Percentiles rank a stretch among this genome's conserved stretches.
Evolutionary conservation across 2,329 filamentous ascomycete species (phyloP).

Genomic region (Setomelanomma holmii): DNA sequence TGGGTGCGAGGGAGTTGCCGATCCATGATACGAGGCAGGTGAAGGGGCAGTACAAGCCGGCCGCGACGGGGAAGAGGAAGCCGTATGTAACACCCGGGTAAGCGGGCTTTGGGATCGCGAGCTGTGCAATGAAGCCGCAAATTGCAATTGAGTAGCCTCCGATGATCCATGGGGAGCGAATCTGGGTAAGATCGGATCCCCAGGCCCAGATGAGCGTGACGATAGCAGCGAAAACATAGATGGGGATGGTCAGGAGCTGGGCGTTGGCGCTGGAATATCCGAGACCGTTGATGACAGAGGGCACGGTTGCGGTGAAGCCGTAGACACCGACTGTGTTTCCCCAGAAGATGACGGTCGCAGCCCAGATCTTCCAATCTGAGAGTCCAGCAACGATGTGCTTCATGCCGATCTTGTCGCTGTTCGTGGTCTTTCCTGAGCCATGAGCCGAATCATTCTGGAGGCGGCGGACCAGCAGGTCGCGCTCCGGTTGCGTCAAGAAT

Average conservation of each 20-base stretch:
- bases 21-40: slow-evolving; percentile 47
- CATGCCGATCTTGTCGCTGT: slow-evolving; percentile 57
- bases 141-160: slow-evolving; percentile 58
- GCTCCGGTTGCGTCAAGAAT: slow-evolving; percentile 44
- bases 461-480: slow-evolving; percentile 41
- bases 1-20: slow-evolving; percentile 43
- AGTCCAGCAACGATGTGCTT: slow-evolving; percentile 59
- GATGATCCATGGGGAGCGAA: slow-evolving; percentile 63
- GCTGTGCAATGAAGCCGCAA: slow-evolving; percentile 63
- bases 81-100: slow-evolving; percentile 57
- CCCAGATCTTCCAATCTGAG: slow-evolving; percentile 47
- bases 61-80: slow-evolving; percentile 49
- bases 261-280: slow-evolving; percentile 52
- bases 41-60: slow-evolving; percentile 46
- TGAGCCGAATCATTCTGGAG: slow-evolving; percentile 53
- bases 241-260: slow-evolving; percentile 52
- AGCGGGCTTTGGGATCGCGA: slow-evolving; percentile 50
- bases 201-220: slow-evolving; percentile 53
- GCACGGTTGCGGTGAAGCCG: slow-evolving; percentile 47
- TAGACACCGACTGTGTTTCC: slow-evolving; percentile 48
- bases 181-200: slow-evolving; percentile 58
- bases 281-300: slow-evolving; percentile 51
- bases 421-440: slow-evolving; percentile 54
- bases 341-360: slow-evolving; percentile 48
- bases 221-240: slow-evolving; percentile 53